Base-by-base conservation (phyloP, 345 rosid genomes). In the Aquilaria sinensis region DNA sequence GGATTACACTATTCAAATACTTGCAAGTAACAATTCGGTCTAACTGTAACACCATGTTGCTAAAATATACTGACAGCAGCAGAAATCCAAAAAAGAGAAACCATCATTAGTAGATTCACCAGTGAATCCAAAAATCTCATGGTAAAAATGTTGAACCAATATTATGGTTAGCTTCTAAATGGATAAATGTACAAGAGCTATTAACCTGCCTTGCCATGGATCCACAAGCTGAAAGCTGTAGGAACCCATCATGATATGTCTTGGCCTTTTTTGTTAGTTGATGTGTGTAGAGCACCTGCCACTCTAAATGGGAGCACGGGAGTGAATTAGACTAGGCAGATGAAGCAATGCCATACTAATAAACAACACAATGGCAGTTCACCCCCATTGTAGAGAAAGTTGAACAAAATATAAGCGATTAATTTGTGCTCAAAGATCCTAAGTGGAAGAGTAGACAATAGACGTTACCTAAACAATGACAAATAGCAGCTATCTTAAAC, bases 251-350 rank as follows among this genome's bases (percentile, higher is more conserved):
- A 57, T 83, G 86, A 72, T 74, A 83, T 64, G 74, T 85, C 72
- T 85, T 85, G n/a, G 82, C 77, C 69, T 77, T 83, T 56, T 85
- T 85, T 63, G 83, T 83, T 60, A 81, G 14, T 52, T 81, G 86
- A 16, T 80, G 56, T 29, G 92, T 77, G 53, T 79, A 85, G 61
- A 85, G 46, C 64, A 67, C 82, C 70, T 76, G 74, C 81, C 88
- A 77, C 62, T 74, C 86, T 81, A 54, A 16, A 63, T 54, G 14
- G 12, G 34, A 53, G 53, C 23, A 61, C 30, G 30, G 11, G 12
- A 1, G 46, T 10, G 16, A 47, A 59, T 4, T 9, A 69, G 8
- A 66, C 49, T 11, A 29, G 47, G 31, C 31, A 14, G 15, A 59
- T 9, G 45, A 49, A 62, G 56, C 32, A 45, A 50, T 10, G 47